These are phyloP conservation scores for Candida michaelii DNA, from an alignment of 805 yeast species.

Conservation along the genomic window DNA sequence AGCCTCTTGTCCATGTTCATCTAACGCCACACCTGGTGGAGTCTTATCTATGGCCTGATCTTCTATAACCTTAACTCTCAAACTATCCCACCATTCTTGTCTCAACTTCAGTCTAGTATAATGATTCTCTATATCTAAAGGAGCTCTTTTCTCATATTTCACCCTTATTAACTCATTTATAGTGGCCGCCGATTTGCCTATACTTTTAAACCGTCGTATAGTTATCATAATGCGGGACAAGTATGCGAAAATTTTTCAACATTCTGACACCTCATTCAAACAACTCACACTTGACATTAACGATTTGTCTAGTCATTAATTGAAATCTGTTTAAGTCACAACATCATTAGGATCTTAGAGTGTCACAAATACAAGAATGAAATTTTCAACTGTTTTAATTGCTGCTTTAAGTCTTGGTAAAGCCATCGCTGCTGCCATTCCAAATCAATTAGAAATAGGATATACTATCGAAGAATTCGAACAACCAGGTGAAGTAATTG, in stretches of 20 bases:
- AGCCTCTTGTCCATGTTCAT: too few relatives aligned
- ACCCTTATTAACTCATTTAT: neutral
- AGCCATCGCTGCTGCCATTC: constrained; percentile 10
- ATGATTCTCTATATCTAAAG: constrained; percentile 4
- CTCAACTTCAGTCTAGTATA: neutral
- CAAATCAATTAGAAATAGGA: constrained; percentile 17
- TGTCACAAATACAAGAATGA: constrained; percentile 17
- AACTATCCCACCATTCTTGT: neutral
- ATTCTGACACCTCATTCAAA: constrained; percentile 1
- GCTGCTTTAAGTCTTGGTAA: constrained; percentile 9
- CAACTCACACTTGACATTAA: neutral
- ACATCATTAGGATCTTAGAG: too few relatives aligned
- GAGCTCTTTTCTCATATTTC: constrained; percentile 8
- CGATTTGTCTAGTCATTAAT: neutral
- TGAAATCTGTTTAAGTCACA: neutral
- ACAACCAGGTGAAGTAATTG: constrained; percentile 41
- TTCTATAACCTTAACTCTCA: neutral
- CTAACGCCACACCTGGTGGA: too few relatives aligned
- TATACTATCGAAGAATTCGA: constrained; percentile 51
- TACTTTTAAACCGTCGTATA: constrained; percentile 7
- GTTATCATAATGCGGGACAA: constrained; percentile 2
- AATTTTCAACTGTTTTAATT: constrained; percentile 15
- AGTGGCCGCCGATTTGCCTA: neutral
- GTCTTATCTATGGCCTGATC: constrained; percentile 1
- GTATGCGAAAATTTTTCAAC: constrained; percentile 10